Percentiles rank a stretch among this genome's conserved stretches.
Conservation (phyloP, 2,329 filamentous ascomycete genomes). For the Arthroderma sp. region DNA sequence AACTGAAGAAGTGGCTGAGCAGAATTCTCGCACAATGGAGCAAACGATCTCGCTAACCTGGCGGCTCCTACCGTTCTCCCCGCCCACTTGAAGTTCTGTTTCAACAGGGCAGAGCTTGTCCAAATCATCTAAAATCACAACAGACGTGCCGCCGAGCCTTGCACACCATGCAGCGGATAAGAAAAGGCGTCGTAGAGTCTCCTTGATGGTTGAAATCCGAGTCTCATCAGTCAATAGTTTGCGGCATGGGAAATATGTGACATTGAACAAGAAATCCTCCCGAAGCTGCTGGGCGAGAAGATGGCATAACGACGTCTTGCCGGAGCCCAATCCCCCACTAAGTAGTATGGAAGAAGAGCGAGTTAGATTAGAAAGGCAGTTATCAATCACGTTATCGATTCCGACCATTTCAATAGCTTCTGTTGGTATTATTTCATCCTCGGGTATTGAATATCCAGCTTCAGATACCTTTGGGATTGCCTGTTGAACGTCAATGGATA, state of each 20-base stretch:
- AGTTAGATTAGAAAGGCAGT: conserved; percentile 61
- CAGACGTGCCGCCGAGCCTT: conserved; percentile 63
- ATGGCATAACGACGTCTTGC: conserved; percentile 72
- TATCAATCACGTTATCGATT: conserved; percentile 62
- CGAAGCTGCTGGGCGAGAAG: conserved; percentile 62
- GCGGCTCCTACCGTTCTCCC: conserved; percentile 82
- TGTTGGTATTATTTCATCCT: conserved; percentile 44
- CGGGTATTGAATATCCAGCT: conserved; percentile 25
- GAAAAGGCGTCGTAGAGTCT: conserved; percentile 71
- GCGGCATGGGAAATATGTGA: conserved; percentile 73
- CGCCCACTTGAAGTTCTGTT: conserved; percentile 84
- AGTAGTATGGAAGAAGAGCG: conserved; percentile 82
- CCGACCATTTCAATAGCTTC: conserved; percentile 58
- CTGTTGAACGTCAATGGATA: conserved; percentile 61
- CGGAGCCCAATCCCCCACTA: conserved; percentile 77
- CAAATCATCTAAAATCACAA: conserved; percentile 84
- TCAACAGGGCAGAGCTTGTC: conserved; percentile 88
- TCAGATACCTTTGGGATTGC: conserved; percentile 55
- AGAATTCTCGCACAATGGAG: conserved; percentile 72
- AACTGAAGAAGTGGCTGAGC: conserved; percentile 63
- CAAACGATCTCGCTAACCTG: conserved; percentile 85
- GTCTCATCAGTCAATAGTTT: conserved; percentile 85
- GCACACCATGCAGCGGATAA: conserved; percentile 86
- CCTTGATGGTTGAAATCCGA: conserved; percentile 78
- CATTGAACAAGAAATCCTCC: conserved; percentile 62